Base-by-base conservation (phyloP, 495 filamentous ascomycete species). In the Umbilicaria muhlenbergii region DNA sequence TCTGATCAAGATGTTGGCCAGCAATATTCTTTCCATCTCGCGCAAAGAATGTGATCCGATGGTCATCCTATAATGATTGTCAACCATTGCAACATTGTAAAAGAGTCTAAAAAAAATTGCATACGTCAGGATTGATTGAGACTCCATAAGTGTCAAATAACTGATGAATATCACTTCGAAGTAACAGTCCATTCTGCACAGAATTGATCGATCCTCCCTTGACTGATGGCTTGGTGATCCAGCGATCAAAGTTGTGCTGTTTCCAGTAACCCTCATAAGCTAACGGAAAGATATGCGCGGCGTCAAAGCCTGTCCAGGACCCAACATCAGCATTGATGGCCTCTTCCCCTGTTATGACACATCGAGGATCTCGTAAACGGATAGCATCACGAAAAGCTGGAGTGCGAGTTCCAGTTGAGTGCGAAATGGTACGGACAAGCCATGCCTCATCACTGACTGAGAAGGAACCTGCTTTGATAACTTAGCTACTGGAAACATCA, bases 241-340 rank as follows among this genome's bases (percentile, higher is more conserved):
- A 64, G 36, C 50, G 44, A 36, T 42, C 31, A 44, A 49, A 62
- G 52, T 51, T 46, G 33, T 51, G 5, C 19, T 47, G 5, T 28
- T 19, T 49, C 60, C 57, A 66, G 35, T 55, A 42, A 5, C 34
- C 36, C 45, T 63, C 52, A 39, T 57, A 49, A 14, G 52, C 56
- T 33, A 65, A 50, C 31, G 59, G 62, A 45, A 65, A 63, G 14
- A 65, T 55, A 45, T 62, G 54, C 17, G 54, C 57, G 38, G 54
- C 55, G 18, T 65, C 47, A 36, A 63, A 67, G 28, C 47, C 47
- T 5, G 8, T 28, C 45, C 49, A 59, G 34, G 32, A 32, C 41
- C 40, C 48, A 39, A 35, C 10, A 24, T 46, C 17, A 44, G 40
- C 51, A 32, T 36, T 13, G 17, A 49, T 10, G 14, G 46, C 51